Percentiles rank a stretch among this genome's conserved stretches.
Conservation (phyloP, 441 rosid species). For the Rhodomyrtus psidioides region DNA sequence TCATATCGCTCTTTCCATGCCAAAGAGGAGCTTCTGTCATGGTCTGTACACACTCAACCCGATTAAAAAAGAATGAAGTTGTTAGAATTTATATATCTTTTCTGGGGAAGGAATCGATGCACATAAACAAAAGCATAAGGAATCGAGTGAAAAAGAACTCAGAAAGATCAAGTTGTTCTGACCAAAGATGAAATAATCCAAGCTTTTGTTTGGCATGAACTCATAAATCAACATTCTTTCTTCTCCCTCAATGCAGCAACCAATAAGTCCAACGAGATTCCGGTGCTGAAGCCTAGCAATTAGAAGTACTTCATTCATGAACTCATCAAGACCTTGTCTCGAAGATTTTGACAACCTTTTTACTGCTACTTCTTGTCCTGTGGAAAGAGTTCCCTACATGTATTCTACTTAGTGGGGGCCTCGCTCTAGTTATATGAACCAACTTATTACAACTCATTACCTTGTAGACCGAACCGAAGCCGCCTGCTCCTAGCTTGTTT, state of each 20-base stretch:
- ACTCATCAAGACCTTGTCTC: background rate
- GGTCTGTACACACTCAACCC: background rate
- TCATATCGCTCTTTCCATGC: background rate
- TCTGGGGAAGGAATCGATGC: too few species aligned
- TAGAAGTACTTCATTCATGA: background rate
- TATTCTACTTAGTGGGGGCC: too few species aligned
- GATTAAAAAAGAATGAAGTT: too few species aligned
- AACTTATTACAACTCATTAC: background rate
- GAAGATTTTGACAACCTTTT: background rate
- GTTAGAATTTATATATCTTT: too few species aligned
- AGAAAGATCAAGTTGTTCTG: background rate
- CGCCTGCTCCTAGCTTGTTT: background rate
- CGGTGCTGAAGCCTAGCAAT: background rate
- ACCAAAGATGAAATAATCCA: background rate
- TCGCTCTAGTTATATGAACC: too few species aligned
- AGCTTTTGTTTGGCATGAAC: background rate
- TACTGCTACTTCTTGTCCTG: background rate
- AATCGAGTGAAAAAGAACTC: background rate
- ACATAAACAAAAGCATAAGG: background rate
- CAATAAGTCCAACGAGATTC: background rate
- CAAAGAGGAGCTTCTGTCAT: background rate
- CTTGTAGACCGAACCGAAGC: background rate
- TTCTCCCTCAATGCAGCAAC: background rate
- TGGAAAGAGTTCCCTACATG: background rate
- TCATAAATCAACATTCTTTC: background rate